Base-by-base conservation (phyloP, 164 flowering plant genomes). In the Chloranthus sessilifolius region DNA sequence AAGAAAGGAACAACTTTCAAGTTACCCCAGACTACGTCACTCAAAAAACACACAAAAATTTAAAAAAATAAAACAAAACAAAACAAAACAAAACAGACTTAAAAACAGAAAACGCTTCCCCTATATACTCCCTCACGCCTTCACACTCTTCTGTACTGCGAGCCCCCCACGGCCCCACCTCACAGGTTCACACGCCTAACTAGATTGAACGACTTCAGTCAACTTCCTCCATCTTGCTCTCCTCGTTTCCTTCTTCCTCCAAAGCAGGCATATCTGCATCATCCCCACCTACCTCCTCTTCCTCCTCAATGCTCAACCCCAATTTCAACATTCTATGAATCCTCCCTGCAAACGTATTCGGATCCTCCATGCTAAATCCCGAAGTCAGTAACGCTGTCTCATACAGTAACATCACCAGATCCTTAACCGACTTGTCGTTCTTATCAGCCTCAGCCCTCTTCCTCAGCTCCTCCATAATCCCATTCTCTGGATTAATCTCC, bases 401-500 rank as follows among this genome's bases (percentile, higher is more conserved):
- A 35, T 55, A 82, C 6, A 81, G 67, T 45, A 81, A 54, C 43
- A 79, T 36, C 30, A 72, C 88, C 35, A 78, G 43, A 42, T 81
- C 83, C 67, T 74, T 74, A 49, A 80, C 82, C 0, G 85, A 77
- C 64, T 77, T 80, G 59, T 80, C 86, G 15, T 80, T 75, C 68
- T 77, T 77, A 28, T 75, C 81, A 7, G 45, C 81, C 39, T 80
- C 86, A 0, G 81, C 80, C 19, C 81, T 57, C 75, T 78, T 81
- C 70, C 87, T 73, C 35, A 81, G 64, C 61, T 81, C 84, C 63
- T 81, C 84, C 80, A 82, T 79, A 11, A 82, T 82, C 2, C 57
- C 64, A 50, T 82, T 76, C 12, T 79, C 85, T 0, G 88, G 88
- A 39, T 79, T 82, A 25, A 79, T 82, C 62, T 82, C 88, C 81